Evolutionary conservation across 2,329 filamentous ascomycete species (phyloP), one percentile per base, ranked within the genome.

Genomic region (Ustulina deusta): DNA sequence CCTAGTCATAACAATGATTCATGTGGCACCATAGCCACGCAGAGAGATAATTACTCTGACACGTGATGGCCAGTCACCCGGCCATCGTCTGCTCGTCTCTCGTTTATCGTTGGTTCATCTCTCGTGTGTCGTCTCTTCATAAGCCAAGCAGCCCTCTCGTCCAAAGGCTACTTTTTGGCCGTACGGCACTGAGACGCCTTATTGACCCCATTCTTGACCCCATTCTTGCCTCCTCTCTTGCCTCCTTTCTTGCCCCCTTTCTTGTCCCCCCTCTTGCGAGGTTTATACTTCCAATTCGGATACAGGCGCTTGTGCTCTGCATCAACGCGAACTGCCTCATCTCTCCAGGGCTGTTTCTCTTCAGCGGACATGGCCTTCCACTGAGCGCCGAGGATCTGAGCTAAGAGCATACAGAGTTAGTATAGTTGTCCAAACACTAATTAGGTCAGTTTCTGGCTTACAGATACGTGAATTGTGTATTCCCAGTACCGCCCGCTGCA

Each of bases 401-500:
- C 54, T 56, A 56, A 56, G 22, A 42, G 20, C 13, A 11, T 4
- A 55, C 25, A 42, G 36, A 56, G 36, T 56, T 29, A 56, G 36
- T 29, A n/a, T n/a, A 42, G 15, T n/a, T 42, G n/a, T 42, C 5
- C 7, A 25, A 27, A 40, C 17, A 36, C 22, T 32, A 7, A 11
- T 22, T 22, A 2, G 34, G 7, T 25, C 6, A 25, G 13, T 22
- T 6, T 13, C 11, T 20, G 2, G 9, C 54, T 56, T 27, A 56
- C 54, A 42, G 34, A 42, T n/a, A 6, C 40, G 3, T 1, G 2
- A 2, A 55, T 22, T 25, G 2, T 17, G 3, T 1, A 55, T 15
- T 9, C 6, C 17, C 9, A 9, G 9, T 3, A 9, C 9, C 20
- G 22, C 11, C 15, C 29, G 3, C n/a, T 13, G n/a, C 15, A 56